Evolutionary conservation across 2,329 filamentous ascomycete genomes (phyloP).

Genomic region (Alternaria infectoria): DNA sequence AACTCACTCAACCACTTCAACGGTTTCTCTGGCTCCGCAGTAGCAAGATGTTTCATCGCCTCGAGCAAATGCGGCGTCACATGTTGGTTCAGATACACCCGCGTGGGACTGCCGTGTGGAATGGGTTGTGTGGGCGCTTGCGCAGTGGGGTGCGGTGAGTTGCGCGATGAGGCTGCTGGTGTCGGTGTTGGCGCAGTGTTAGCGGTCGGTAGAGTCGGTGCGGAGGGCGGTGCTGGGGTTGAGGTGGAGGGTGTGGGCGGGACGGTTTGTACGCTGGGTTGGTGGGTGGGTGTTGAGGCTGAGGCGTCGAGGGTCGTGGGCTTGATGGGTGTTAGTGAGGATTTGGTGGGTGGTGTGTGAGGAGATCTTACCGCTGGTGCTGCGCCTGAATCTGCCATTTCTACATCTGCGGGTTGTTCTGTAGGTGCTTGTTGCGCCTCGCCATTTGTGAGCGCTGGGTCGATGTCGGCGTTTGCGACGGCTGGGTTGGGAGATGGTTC

Average conservation of each 20-base stretch:
- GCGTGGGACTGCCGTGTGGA: constrained; percentile 56
- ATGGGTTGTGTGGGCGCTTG: constrained; percentile 47
- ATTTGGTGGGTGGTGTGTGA: not conserved
- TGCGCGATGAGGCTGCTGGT: constrained; percentile 35
- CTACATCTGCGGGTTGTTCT: constrained; percentile 29
- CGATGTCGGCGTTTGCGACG: constrained; percentile 23
- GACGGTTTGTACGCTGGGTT: constrained; percentile 17
- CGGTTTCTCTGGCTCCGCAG: constrained; percentile 59
- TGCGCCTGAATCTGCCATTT: constrained; percentile 35
- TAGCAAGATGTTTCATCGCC: constrained; percentile 59
- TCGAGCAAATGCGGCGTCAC: constrained; percentile 59
- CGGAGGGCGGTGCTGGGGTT: constrained; percentile 4
- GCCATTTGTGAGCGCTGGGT: constrained; percentile 30
- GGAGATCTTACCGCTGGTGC: constrained; percentile 12
- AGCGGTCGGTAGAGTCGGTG: not conserved
- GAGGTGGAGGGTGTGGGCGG: constrained; percentile 11
- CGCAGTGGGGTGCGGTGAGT: constrained; percentile 42
- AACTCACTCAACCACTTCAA: constrained; percentile 57
- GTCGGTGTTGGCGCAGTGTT: constrained; percentile 13
- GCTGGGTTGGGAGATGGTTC: constrained; percentile 5
- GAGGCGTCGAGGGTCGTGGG: not conserved
- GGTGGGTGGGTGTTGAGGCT: not conserved
- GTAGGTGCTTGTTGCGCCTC: not conserved
- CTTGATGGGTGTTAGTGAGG: not conserved
- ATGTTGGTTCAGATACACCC: constrained; percentile 58